Base-by-base conservation (phyloP, 352 stramenopile genomes). In the Globisporangium cederbergense region DNA sequence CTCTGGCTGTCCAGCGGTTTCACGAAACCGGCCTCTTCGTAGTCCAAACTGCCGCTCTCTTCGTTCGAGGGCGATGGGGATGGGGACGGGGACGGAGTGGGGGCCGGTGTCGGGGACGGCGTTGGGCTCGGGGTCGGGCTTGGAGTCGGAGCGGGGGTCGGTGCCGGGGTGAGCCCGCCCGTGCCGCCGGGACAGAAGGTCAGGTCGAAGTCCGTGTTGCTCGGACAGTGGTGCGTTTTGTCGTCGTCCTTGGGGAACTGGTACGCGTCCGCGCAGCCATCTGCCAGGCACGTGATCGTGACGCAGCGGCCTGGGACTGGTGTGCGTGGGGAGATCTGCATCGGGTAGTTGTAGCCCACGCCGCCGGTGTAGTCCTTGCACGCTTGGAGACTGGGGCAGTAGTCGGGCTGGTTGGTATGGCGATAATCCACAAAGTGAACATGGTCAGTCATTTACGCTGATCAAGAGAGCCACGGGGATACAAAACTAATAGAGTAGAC, bases 241-340 rank as follows among this genome's bases (percentile, higher is more conserved):
- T 58, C 77, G 71, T 89, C 78, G 51, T 92, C 81, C 61, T 77
- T 78, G 7, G 83, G 83, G 69, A 73, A 88, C 57, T 88, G 76
- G 71, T 92, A 90, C 42, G 76, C 83, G 47, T 92, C 83, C 30
- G 49, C 32, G 52, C 83, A 92, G 4, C 73, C 77, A 49, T 88
- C 76, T 13, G 54, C 52, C 60, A 79, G 66, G 55, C 81, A 89
- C 28, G 72, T 82, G 51, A 86, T 70, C 43, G 71, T 60, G 11
- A 70, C 51, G 57, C 79, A 92, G 60, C 76, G 78, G 3, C 47
- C 57, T 40, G 67, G 65, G 42, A 80, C 65, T 8, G 71, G 67
- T n/a, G 70, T 53, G 52, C 63, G 70, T 2, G 81, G 77, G 7
- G 72, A 63, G 62, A 92, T 89, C 71, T 76, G 74, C 78, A 92